Evolutionary conservation across 2,329 filamentous ascomycete genomes (phyloP), one percentile per base, ranked within the genome.

Genomic region (Clarireedia paspali): DNA sequence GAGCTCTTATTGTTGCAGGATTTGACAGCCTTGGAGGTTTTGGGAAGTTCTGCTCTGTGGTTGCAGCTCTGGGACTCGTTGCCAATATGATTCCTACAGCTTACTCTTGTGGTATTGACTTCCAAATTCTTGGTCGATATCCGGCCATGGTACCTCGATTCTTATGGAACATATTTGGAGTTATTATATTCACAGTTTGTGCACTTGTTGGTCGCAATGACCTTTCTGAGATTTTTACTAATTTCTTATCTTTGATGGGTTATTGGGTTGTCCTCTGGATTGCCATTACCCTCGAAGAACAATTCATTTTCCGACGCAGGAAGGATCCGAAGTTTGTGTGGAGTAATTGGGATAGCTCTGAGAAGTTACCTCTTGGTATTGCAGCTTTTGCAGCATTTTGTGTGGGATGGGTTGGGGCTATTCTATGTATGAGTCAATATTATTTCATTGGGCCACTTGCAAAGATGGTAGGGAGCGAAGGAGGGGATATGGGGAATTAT

Each of bases 201-300:
- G 84, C 83, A 0, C 73, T 87, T 15, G 84, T 77, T 0, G 84
- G 85, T 0, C 77, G 83, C 14, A 74, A 77, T 24, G 70, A 83
- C 61, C 74, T 88, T 2, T 78, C 82, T 0, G 75, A 75, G 26
- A 85, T 88, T 57, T 86, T 88, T 66, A 82, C 80, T 10, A 87
- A 87, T 66, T 87, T 88, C 67, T 74, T 88, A 5, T 82, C 83
- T 0, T 70, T 88, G 23, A 87, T 88, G 80, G 85, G 84, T 1
- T 88, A 87, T 68, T 88, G 83, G 83, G 76, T 85, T 15, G 77
- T 77, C 14, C 80, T 86, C 46, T 85, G 82, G 81, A 75, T 86
- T 20, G 77, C 78, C 1, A 84, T 88, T 47, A 72, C 80, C 2
- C 68, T 83, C 2, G 76, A 82, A 64, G 85, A 88, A 64, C 78